Conservation (phyloP, 106 monocot species). For the Agapanthus africanus region DNA sequence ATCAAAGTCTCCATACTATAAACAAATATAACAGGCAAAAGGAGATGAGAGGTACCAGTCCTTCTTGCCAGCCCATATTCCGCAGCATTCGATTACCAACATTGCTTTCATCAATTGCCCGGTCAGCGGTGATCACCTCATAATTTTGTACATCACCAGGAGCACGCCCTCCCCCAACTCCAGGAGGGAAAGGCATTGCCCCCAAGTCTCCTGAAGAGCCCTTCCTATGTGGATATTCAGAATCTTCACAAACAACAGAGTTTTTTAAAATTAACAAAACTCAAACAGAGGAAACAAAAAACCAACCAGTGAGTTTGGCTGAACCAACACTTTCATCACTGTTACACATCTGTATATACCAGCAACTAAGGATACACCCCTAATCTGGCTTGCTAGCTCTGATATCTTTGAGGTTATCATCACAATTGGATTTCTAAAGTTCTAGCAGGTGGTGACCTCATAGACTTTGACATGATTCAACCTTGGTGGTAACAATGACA, state of each 20-base stretch:
- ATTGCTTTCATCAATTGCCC: constrained; percentile 86
- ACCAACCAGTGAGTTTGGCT: constrained; percentile 30
- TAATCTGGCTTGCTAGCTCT: background rate
- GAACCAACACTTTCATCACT: constrained; percentile 12
- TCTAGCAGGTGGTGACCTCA: background rate
- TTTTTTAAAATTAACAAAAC: constrained; percentile 54
- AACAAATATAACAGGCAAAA: background rate
- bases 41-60: constrained; percentile 55
- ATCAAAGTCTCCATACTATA: background rate
- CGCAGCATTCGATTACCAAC: constrained; percentile 95
- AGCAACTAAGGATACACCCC: background rate
- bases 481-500: background rate
- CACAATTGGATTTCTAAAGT: background rate
- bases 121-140: constrained; percentile 78
- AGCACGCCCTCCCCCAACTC: constrained; percentile 67
- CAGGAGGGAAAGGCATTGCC: constrained; percentile 92
- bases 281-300: constrained; percentile 23
- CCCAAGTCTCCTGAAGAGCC: constrained; percentile 59
- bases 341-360: background rate
- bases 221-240: constrained; percentile 66
- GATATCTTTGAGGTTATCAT: background rate
- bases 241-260: constrained; percentile 82
- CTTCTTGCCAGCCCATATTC: constrained; percentile 99
- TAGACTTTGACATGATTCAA: background rate
- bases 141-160: constrained; percentile 49